These are phyloP conservation scores for Aspergillus luchuensis DNA, from an alignment of 2,329 filamentous ascomycete species.

Conservation along the genomic window DNA sequence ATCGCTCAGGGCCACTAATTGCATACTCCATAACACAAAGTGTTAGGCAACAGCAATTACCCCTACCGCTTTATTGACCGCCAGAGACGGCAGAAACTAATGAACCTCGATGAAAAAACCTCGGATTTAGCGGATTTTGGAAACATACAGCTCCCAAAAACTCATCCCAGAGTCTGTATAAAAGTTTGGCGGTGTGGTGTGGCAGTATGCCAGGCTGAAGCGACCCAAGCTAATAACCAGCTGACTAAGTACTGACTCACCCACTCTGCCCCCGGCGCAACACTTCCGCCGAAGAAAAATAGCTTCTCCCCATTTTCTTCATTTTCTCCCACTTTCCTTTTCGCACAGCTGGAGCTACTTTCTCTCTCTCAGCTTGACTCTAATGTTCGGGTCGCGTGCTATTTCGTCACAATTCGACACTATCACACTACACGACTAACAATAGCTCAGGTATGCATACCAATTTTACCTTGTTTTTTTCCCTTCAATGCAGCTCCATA, in stretches of 20 bases:
- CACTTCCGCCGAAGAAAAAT: slow-evolving; percentile 3
- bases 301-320: slow-evolving; percentile 10
- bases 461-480: neutral
- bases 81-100: no score
- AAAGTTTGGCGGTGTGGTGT: no score
- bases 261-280: neutral
- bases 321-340: neutral
- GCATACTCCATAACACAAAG: no score
- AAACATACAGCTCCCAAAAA: no score
- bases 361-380: neutral
- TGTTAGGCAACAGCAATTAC: no score
- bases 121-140: no score
- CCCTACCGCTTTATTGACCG: no score
- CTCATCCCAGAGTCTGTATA: no score
- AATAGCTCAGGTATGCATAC: slow-evolving; percentile 10
- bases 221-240: neutral
- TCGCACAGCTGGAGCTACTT: neutral
- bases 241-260: slow-evolving; percentile 14
- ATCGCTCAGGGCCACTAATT: no score
- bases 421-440: neutral
- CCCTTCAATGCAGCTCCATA: neutral
- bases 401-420: neutral
- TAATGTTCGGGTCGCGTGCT: neutral
- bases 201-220: no score
- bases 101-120: no score